phyloP scores from a whole-genome alignment of 306 rosid genomes.

The Gynostemma pentaphyllum region DNA sequence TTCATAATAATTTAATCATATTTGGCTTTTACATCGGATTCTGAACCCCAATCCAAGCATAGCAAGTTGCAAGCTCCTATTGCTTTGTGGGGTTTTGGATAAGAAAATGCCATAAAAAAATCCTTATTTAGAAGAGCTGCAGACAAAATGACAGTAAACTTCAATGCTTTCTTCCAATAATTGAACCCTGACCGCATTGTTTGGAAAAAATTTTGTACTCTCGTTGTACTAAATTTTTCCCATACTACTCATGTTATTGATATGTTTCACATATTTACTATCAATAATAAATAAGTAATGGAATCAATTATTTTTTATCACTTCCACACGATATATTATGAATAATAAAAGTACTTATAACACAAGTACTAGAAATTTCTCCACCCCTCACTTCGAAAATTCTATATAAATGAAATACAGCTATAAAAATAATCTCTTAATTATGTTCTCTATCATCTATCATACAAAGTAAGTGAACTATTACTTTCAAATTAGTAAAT shows the following conservation, averaged over 20 bases:
- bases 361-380: too few relatives aligned
- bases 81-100: background rate
- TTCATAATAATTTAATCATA: too few relatives aligned
- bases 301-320: too few relatives aligned
- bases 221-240: too few relatives aligned
- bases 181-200: too few relatives aligned
- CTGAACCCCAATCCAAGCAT: background rate
- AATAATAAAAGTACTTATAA: too few relatives aligned
- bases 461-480: background rate
- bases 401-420: background rate
- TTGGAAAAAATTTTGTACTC: too few relatives aligned
- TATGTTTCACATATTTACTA: too few relatives aligned
- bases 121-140: background rate
- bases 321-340: too few relatives aligned
- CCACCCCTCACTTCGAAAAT: too few relatives aligned
- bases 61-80: background rate
- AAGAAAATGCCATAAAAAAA: slow-evolving; percentile 4
- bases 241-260: too few relatives aligned
- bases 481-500: background rate
- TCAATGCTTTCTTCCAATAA: slow-evolving; percentile 3
- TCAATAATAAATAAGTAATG: too few relatives aligned
- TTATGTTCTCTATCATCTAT: background rate
- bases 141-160: background rate
- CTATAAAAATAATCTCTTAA: background rate
- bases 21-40: background rate